Percentiles rank a stretch among this genome's conserved stretches.
phyloP scores from a whole-genome alignment of 2,329 filamentous ascomycete species.

The Neopestalotiopsis sp. region DNA sequence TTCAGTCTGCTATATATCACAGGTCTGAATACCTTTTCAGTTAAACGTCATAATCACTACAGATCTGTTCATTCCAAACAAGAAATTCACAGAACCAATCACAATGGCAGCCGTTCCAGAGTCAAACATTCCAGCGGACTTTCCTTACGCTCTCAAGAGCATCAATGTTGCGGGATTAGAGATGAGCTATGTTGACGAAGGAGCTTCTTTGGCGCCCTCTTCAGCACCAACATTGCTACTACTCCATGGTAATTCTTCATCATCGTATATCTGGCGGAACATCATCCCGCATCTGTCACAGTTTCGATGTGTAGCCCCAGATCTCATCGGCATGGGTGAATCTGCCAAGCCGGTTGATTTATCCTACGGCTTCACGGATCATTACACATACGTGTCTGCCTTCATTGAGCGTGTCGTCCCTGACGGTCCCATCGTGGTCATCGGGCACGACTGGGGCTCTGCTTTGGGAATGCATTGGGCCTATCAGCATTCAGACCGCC shows the following conservation, averaged over 20 bases:
- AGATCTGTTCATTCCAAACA: no score
- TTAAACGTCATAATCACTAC: no score
- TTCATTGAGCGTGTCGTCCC: not conserved
- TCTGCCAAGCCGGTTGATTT: not conserved
- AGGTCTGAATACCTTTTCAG: no score
- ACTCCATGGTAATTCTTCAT: not conserved
- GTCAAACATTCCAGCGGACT: no score
- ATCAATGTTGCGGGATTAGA: no score
- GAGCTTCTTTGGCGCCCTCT: no score
- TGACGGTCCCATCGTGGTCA: not conserved
- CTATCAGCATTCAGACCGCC: not conserved
- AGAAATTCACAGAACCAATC: no score
- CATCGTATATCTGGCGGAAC: not conserved
- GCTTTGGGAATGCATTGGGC: slow-evolving; percentile 2
- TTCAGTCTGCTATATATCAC: no score
- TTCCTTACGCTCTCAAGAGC: no score
- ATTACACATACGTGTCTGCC: not conserved
- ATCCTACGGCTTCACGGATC: not conserved
- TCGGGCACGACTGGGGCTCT: slow-evolving; percentile 8
- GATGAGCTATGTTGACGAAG: no score
- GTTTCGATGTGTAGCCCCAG: not conserved
- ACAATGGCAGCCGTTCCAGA: no score
- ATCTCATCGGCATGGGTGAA: not conserved
- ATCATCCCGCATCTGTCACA: slow-evolving; percentile 3
- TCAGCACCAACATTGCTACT: not conserved